A percentile compares a stretch with the other conserved stretches of the same genome.
These are phyloP conservation scores for Solanum gandarillasii DNA, from an alignment of 257 asterid genomes.

Conservation along the genomic window DNA sequence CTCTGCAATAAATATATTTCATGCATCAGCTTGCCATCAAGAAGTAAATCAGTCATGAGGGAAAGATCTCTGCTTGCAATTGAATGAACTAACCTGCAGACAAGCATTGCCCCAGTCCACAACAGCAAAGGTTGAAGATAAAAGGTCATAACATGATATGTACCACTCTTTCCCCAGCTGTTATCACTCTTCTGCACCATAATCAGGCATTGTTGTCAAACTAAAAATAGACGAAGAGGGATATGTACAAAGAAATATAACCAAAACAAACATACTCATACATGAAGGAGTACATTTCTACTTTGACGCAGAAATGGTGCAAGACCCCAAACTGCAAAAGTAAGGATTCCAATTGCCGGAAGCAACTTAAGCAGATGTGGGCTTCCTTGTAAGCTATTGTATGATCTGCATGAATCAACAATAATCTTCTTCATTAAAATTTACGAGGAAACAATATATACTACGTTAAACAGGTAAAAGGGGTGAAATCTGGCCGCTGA, in stretches of 20 bases:
- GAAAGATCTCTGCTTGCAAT: background rate
- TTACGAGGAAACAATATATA: background rate
- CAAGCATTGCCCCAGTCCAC: constrained; percentile 68
- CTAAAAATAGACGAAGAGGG: background rate
- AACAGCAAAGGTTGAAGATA: constrained; percentile 78
- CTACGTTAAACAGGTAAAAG: background rate
- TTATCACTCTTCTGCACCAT: constrained; percentile 59
- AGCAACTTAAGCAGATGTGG: constrained; percentile 46
- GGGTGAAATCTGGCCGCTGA: background rate
- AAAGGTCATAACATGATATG: constrained; percentile 54
- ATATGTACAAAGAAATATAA: constrained; percentile 7
- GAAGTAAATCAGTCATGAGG: background rate
- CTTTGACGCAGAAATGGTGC: constrained; percentile 59
- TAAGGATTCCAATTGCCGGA: constrained; percentile 63
- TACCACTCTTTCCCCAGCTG: constrained; percentile 80
- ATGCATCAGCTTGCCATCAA: background rate
- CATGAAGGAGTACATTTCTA: constrained; percentile 56
- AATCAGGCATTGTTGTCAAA: background rate
- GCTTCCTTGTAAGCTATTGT: constrained; percentile 41
- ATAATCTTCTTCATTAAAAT: background rate
- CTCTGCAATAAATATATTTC: constrained; percentile 34
- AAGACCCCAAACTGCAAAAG: constrained; percentile 84
- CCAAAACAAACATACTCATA: constrained; percentile 15
- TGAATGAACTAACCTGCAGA: constrained; percentile 69
- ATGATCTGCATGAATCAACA: constrained; percentile 51